Base-by-base conservation (phyloP, 345 rosid genomes). In the Corchorus capsularis region DNA sequence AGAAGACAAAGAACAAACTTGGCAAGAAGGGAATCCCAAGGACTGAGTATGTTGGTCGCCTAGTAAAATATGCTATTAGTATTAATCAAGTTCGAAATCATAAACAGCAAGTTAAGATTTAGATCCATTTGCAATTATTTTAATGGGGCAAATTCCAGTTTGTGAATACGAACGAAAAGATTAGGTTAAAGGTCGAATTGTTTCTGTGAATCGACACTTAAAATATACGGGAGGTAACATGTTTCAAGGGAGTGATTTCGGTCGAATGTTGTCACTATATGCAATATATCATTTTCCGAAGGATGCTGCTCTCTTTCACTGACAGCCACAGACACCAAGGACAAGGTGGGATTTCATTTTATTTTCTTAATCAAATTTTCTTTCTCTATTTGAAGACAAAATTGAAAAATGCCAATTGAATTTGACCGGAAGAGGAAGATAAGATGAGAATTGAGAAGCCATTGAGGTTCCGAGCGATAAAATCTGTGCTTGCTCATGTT, bases 31-130 rank as follows among this genome's bases (percentile, higher is more conserved):
- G 70, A 81, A 79, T 80, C 81, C 84, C 81, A 1, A 80, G 69
- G 75, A 50, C 74, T 50, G 83, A 81, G 89, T 63, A 87, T 86
- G 91, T 86, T 82, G 86, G 91, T 82, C 85, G 79, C 22, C n/a
- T 69, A 20, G 45, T 27, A 54, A 34, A 73, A 20, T 59, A 6
- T 27, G 27, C 1, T 27, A 27, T 27, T 27, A 27, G 27, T 63
- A 43, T n/a, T n/a, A 72, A 71, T 45, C 71, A 67, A 22, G 49
- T 27, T 46, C 8, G 32, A 61, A 47, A 17, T 10, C 2, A 50
- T 11, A 61, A 61, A 14, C 16, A 17, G 16, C 22, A 15, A 47
- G 37, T 12, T 60, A 3, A 39, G 43, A 39, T 39, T 39, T 14
- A 6, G 2, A 49, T 78, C 62, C 8, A 15, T 17, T 39, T 53